phyloP scores from a whole-genome alignment of 805 yeast genomes.

The Lachancea sp. region DNA sequence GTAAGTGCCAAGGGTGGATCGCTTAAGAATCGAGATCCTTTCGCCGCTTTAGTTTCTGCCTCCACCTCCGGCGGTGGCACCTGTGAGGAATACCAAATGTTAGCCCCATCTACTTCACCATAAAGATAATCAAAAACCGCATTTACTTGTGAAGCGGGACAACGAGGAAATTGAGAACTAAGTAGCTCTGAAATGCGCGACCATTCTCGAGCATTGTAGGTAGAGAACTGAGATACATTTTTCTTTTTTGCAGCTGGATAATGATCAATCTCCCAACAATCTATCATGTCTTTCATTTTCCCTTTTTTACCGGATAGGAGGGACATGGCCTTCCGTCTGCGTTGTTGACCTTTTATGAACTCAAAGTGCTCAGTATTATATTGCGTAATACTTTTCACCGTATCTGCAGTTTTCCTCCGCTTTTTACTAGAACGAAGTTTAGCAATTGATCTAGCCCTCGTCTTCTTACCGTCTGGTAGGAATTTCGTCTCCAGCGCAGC shows the following conservation, averaged over 20 bases:
- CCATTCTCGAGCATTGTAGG: slow-evolving; percentile 31
- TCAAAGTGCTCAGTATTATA: slow-evolving; percentile 11
- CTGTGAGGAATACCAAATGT: slow-evolving; percentile 12
- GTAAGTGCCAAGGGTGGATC: slow-evolving; percentile 5
- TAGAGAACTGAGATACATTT: slow-evolving; percentile 12
- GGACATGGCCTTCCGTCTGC: slow-evolving; percentile 10
- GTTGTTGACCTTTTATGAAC: neutral
- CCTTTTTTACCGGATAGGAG: slow-evolving; percentile 30
- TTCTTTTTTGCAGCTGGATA: neutral
- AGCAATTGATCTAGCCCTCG: neutral
- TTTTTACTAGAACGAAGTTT: slow-evolving; percentile 3
- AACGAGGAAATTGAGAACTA: slow-evolving; percentile 20
- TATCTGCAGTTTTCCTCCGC: slow-evolving; percentile 2
- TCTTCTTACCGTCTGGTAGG: no score
- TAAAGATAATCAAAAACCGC: slow-evolving; percentile 24
- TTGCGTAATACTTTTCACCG: slow-evolving; percentile 13
- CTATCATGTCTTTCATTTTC: slow-evolving; percentile 24
- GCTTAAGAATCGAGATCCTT: neutral
- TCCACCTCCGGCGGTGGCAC: slow-evolving; percentile 2
- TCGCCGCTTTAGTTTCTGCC: neutral
- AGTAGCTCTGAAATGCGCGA: slow-evolving; percentile 15
- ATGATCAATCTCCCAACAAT: slow-evolving; percentile 1
- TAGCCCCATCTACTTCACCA: slow-evolving; percentile 14
- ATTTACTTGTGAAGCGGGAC: slow-evolving; percentile 17
- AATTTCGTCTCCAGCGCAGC: neutral